Base-by-base conservation (phyloP, 2,329 filamentous ascomycete species). In the Claviceps sp. region DNA sequence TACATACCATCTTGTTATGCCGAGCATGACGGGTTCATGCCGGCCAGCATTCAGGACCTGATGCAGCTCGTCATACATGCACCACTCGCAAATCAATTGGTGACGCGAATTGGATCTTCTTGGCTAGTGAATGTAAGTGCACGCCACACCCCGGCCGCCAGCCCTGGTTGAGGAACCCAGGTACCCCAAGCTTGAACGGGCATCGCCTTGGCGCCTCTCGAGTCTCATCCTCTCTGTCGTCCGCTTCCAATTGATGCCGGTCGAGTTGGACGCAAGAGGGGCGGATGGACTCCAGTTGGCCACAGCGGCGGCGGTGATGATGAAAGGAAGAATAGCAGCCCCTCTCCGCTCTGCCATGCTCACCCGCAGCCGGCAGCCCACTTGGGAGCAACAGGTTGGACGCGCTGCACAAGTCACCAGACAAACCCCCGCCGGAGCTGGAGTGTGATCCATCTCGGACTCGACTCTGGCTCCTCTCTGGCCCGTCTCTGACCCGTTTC, bases 151-250 rank as follows among this genome's bases (percentile, higher is more conserved):
- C 48, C 39, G 13, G 10, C 13, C 30, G 26, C 47, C 38, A 40
- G 44, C 22, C 24, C 50, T 38, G 37, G 47, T 42, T 38, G 42
- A 50, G 37, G 24, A 42, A 47, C 11, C 50, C 50, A 51, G 44
- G 43, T 16, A 51, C 34, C 37, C 46, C 50, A 51, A 26, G 42
- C 46, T 45, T 13, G 37, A 45, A 43, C 39, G 39, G 22, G 40
- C 38, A 45, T 52, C 37, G 47, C 49, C 46, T 42, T 50, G 47
- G 47, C 47, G 24, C 47, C 50, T 47, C 30, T 34, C 30, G 30
- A 34, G 10, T 34, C 10, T 43, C 48, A 38, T 44, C 39, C 47
- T 48, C n/a, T 40, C 14, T 42, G 26, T 34, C 40, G 16, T 43
- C 24, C 43, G n/a, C 26, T 26, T 39, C 42, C 42, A 39, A 45